These are phyloP conservation scores for Harrya chromipes DNA, from an alignment of 768 basidiomycete species.

Conservation along the genomic window DNA sequence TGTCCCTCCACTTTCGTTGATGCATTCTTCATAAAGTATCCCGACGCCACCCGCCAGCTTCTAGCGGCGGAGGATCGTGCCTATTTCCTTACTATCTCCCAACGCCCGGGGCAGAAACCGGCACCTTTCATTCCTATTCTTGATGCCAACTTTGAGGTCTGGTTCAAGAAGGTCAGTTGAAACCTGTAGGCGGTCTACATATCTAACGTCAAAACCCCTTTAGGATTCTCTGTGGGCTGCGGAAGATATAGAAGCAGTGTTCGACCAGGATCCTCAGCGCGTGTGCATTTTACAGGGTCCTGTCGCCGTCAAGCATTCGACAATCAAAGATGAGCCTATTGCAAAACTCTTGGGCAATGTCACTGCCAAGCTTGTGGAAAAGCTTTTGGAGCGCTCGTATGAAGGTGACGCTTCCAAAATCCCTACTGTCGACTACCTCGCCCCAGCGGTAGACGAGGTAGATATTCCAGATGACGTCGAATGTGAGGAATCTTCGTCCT, in stretches of 20 bases:
- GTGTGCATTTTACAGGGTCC: conserved; percentile 98
- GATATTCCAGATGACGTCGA: conserved; percentile 41
- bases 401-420: conserved; percentile 69
- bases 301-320: conserved; percentile 86
- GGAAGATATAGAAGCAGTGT: conserved; percentile 97
- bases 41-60: conserved; percentile 78
- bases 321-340: conserved; percentile 89
- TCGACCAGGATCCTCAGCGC: conserved; percentile 97
- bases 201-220: conserved; percentile 9
- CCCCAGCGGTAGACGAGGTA: conserved; percentile 42
- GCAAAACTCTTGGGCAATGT: conserved; percentile 89
- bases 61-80: conserved; percentile 92
- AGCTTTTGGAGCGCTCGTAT: conserved; percentile 77
- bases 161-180: conserved; percentile 92
- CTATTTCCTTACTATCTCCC: conserved; percentile 93
- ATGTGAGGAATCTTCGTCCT: conserved; percentile 39
- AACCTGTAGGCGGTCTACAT: neutral
- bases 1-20: conserved; percentile 76
- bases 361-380: conserved; percentile 70
- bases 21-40: conserved; percentile 82
- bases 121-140: conserved; percentile 97
- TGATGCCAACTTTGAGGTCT: conserved; percentile 91
- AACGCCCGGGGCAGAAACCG: conserved; percentile 96
- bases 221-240: conserved; percentile 97
- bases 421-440: conserved; percentile 84